A percentile compares a stretch with the other conserved stretches of the same genome.
Evolutionary conservation across 805 yeast genomes (phyloP).

Genomic region (Candida nitratophila): DNA sequence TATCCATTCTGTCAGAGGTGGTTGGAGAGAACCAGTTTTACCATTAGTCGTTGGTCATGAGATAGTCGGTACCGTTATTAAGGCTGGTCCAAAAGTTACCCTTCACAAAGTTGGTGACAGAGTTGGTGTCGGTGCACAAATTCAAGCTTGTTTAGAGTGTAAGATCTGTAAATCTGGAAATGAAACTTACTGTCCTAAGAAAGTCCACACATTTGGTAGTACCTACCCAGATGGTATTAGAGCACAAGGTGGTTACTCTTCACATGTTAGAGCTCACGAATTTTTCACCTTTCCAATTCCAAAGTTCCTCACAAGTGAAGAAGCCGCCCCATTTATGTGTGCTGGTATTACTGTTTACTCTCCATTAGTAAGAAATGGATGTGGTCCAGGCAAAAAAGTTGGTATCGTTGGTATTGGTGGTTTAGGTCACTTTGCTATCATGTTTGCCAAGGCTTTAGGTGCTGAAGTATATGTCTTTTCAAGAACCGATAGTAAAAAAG

Average conservation of each 20-base stretch:
- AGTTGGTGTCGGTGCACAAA: conserved; percentile 77
- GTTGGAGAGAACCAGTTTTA: conserved; percentile 7
- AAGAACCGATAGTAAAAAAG: conserved; percentile 41
- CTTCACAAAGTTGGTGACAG: conserved; percentile 58
- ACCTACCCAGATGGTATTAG: conserved; percentile 20
- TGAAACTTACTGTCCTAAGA: conserved; percentile 34
- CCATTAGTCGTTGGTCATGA: conserved; percentile 50
- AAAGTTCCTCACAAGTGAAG: conserved; percentile 38
- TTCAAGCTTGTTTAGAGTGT: conserved; percentile 55
- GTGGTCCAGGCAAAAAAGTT: conserved; percentile 29
- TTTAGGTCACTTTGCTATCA: conserved; percentile 57
- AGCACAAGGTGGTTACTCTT: conserved; percentile 65
- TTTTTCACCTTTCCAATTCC: conserved; percentile 61
- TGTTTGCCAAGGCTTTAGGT: conserved; percentile 55
- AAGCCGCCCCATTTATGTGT: conserved; percentile 69
- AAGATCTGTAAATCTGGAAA: conserved; percentile 46
- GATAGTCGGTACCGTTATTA: conserved; percentile 51
- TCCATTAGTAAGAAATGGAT: conserved; percentile 49
- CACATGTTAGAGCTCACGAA: conserved; percentile 58
- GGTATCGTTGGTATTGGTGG: conserved; percentile 65
- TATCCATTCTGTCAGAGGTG: conserved; percentile 35
- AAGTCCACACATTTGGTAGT: conserved; percentile 30
- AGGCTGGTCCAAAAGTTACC: conserved; percentile 51
- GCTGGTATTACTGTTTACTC: conserved; percentile 72
- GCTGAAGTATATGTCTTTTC: conserved; percentile 57